phyloP scores from a whole-genome alignment of 345 rosid genomes.

The Isatis tinctoria region DNA sequence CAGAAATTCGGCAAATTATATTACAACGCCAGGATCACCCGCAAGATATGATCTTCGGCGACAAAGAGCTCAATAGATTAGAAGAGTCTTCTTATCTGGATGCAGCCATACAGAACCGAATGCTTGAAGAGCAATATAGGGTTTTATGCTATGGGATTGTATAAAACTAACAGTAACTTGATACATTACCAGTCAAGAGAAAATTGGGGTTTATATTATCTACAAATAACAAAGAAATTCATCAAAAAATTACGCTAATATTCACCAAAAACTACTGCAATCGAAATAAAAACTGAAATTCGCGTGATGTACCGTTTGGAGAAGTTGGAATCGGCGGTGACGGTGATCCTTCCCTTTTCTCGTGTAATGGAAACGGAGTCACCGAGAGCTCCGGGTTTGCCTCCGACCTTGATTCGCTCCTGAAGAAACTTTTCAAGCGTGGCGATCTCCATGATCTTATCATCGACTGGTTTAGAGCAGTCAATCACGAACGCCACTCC shows the following conservation, averaged over 20 bases:
- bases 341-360: slow-evolving; percentile 52
- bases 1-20: neutral
- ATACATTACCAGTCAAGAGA: neutral
- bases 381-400: slow-evolving; percentile 77
- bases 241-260: too few species aligned
- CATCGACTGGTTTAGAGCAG: slow-evolving; percentile 73
- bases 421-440: slow-evolving; percentile 80
- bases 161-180: neutral
- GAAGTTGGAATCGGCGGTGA: slow-evolving; percentile 56
- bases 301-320: slow-evolving; percentile 54
- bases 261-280: too few species aligned
- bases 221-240: too few species aligned
- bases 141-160: neutral
- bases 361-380: slow-evolving; percentile 48
- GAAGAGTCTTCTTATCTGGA: neutral
- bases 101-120: too few species aligned
- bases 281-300: neutral
- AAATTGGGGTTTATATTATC: too few species aligned
- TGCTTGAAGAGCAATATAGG: neutral
- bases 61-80: neutral
- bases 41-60: too few species aligned
- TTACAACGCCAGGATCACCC: neutral
- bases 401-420: slow-evolving; percentile 81
- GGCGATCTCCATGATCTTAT: slow-evolving; percentile 75
- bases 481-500: slow-evolving; percentile 54